Conservation (phyloP, 352 stramenopile species). For the Phytophthora boehmeriae region DNA sequence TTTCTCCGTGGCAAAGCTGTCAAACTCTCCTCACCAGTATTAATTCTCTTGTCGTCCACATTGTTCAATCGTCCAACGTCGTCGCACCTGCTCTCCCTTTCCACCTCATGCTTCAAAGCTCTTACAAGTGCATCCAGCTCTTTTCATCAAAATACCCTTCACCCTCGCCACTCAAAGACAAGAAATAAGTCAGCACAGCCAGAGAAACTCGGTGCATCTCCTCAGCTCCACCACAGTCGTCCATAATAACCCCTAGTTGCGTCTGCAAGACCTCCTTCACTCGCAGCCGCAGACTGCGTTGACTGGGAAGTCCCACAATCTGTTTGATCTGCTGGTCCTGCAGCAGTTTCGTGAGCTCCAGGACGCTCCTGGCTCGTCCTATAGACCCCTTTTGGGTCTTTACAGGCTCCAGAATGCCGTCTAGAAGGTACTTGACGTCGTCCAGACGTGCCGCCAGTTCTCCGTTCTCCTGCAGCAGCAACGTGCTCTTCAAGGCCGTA, state of each 20-base stretch:
- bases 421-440: conserved; percentile 65
- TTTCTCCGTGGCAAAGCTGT: conserved; percentile 28
- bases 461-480: conserved; percentile 70
- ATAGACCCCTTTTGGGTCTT: conserved; percentile 5
- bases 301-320: conserved; percentile 39
- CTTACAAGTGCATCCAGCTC: conserved; percentile 40
- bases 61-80: conserved; percentile 3
- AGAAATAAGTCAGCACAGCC: conserved; percentile 43
- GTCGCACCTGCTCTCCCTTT: conserved; percentile 7
- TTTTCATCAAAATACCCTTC: conserved; percentile 44
- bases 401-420: conserved; percentile 42
- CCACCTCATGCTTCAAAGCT: conserved; percentile 16
- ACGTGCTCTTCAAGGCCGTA: conserved; percentile 46
- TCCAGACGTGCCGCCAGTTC: conserved; percentile 52
- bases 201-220: conserved; percentile 27
- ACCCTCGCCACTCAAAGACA: conserved; percentile 36
- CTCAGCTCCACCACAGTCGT: not conserved
- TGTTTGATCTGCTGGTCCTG: conserved; percentile 37
- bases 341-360: conserved; percentile 49
- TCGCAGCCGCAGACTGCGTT: conserved; percentile 22
- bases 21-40: conserved; percentile 13
- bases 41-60: conserved; percentile 25
- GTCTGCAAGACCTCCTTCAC: conserved; percentile 42
- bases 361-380: conserved; percentile 32
- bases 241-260: conserved; percentile 5